A percentile compares a stretch with the other conserved stretches of the same genome.
These are phyloP conservation scores for Salvia splendens DNA, from an alignment of 257 asterid genomes.

Conservation along the genomic window DNA sequence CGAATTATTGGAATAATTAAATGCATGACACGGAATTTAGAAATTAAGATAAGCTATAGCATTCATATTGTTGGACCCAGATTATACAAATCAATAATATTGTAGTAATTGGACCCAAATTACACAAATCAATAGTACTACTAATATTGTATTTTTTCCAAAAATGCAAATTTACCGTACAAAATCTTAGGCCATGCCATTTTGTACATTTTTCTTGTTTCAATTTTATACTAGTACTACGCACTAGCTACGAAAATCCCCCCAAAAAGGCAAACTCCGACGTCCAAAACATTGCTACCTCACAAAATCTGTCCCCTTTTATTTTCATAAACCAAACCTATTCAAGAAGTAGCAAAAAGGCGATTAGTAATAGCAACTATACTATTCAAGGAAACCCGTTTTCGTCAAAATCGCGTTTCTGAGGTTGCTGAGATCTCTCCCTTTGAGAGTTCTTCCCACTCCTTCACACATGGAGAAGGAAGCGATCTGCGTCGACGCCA, in stretches of 20 bases:
- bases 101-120: too few relatives aligned
- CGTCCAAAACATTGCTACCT: slow-evolving; percentile 10
- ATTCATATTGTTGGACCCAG: too few relatives aligned
- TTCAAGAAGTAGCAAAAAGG: too few relatives aligned
- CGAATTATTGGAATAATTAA: too few relatives aligned
- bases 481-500: slow-evolving; percentile 43
- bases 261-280: slow-evolving; percentile 30
- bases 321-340: too few relatives aligned
- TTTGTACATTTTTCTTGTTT: not conserved
- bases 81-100: not conserved
- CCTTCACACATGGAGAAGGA: slow-evolving; percentile 78
- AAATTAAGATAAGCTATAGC: not conserved
- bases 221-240: too few relatives aligned
- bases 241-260: slow-evolving; percentile 13
- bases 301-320: not conserved
- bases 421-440: slow-evolving; percentile 60
- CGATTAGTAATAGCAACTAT: not conserved
- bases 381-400: slow-evolving; percentile 69
- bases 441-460: slow-evolving; percentile 69
- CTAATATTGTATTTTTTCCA: not conserved
- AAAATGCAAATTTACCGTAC: slow-evolving; percentile 21
- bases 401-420: slow-evolving; percentile 61
- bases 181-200: slow-evolving; percentile 23
- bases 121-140: too few relatives aligned
- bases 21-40: not conserved